A percentile compares a stretch with the other conserved stretches of the same genome.
Conservation (phyloP, 2,329 filamentous ascomycete genomes). For the Colletotrichum cordylinicola region DNA sequence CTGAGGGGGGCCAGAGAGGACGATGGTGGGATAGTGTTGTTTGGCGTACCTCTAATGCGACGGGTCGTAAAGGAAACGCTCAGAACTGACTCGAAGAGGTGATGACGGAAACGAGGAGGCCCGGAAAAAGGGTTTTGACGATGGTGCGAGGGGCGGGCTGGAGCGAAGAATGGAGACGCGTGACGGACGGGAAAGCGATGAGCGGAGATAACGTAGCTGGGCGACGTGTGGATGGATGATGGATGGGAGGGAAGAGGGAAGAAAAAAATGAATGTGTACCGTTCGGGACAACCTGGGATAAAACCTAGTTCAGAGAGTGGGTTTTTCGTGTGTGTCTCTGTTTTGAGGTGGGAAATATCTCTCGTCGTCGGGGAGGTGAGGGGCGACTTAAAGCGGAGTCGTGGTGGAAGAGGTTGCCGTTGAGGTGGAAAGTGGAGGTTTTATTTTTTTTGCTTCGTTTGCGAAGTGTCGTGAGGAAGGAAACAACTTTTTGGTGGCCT, state of each 20-base stretch:
- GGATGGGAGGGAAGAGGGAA: conserved; percentile 5
- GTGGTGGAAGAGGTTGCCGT: neutral
- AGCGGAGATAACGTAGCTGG: conserved; percentile 17
- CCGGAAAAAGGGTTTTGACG: conserved; percentile 20
- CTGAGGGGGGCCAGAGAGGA: neutral
- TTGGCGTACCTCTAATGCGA: conserved; percentile 7
- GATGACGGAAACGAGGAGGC: conserved; percentile 1
- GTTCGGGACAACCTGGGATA: conserved; percentile 16
- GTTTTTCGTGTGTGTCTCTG: conserved; percentile 10
- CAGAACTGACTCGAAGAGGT: conserved; percentile 14
- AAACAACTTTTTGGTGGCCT: neutral
- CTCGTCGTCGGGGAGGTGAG: conserved; percentile 1
- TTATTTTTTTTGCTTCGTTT: conserved; percentile 9
- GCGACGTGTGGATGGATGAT: conserved; percentile 12
- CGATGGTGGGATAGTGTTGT: neutral
- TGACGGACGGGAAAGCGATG: conserved; percentile 9
- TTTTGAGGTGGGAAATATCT: neutral
- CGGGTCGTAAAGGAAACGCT: conserved; percentile 6
- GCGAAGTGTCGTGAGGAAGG: conserved; percentile 10
- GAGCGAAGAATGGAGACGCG: conserved; percentile 16
- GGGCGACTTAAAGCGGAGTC: neutral
- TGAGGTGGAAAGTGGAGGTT: neutral
- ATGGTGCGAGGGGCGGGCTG: conserved; percentile 17
- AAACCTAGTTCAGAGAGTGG: conserved; percentile 15
- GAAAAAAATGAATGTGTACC: conserved; percentile 19